Base-by-base conservation (phyloP, 306 rosid genomes). In the Quercus ilex region DNA sequence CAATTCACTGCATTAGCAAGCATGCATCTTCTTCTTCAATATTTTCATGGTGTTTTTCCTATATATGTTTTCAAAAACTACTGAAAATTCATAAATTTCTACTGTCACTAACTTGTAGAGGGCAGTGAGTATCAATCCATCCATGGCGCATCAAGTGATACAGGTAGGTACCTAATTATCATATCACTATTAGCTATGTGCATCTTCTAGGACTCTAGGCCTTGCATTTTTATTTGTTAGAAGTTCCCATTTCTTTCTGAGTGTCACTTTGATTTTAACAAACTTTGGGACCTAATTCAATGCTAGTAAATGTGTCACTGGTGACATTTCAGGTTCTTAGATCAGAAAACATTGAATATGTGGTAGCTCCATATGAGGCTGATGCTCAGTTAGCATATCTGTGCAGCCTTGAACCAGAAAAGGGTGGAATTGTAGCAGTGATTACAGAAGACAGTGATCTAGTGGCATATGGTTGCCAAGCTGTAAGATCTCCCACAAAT, bases 331-430 rank as follows among this genome's bases (percentile, higher is more conserved):
- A 94, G 95, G 74, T 88, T 79, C 84, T 94, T 78, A 91, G 90
- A 83, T 89, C 87, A 53, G 97, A 92, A 82, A 89, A 87, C 21
- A 84, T 94, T 74, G 97, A 94, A 82, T 94, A 91, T 69, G 97
- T 94, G 68, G 99, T 94, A 78, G 95, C 99, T 78, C 99, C 99
- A 74, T 94, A 94, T 67, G 99, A 92, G 79, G 99, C 97, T 46
- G 99, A 94, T 92, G 97, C 99, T 68, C 97, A 94, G 86, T 78
- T 94, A 74, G 99, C 97, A 59, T 90, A 90, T 83, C 8, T 94
- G 84, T 88, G 95, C 55, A 83, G 73, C 55, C 91, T 94, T 51
- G 86, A 87, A 71, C 63, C 79, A 58, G 87, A 85, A 75, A 91
- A 89, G 30, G 93, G 93, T 25, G 99, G 97, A 64, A 57, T 94